Percentiles rank a stretch among this genome's conserved stretches.
These are phyloP conservation scores for Fusarium agapanthi DNA, from an alignment of 2,329 filamentous ascomycete species.

Conservation along the genomic window DNA sequence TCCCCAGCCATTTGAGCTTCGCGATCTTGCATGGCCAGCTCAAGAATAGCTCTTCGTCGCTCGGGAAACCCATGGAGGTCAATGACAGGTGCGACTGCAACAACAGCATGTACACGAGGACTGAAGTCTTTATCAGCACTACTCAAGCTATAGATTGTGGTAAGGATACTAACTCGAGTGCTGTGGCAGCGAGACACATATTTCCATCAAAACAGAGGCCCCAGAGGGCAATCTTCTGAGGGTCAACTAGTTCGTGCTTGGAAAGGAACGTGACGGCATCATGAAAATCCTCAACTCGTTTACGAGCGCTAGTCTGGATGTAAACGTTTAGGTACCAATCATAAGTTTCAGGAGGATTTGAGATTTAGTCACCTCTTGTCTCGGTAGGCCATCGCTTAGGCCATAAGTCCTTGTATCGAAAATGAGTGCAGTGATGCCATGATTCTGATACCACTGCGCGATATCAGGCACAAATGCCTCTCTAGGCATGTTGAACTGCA, in stretches of 20 bases:
- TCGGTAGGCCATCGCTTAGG: background rate
- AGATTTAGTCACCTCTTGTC: background rate
- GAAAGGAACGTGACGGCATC: background rate
- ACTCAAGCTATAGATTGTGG: accelerated
- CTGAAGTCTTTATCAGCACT: background rate
- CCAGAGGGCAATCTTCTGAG: background rate
- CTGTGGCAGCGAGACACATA: background rate
- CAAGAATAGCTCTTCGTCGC: background rate
- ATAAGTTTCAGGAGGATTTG: accelerated
- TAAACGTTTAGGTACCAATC: background rate
- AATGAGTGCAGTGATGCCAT: background rate
- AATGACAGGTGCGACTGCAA: background rate
- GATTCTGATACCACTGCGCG: background rate
- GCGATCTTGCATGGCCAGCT: background rate
- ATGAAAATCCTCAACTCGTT: background rate
- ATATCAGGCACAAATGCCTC: background rate
- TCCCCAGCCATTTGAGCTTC: background rate
- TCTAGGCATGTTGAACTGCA: background rate
- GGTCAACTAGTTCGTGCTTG: background rate
- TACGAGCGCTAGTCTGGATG: background rate
- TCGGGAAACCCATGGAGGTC: background rate
- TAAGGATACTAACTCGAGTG: background rate
- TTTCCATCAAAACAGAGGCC: background rate
- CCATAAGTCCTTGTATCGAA: background rate
- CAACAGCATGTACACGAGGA: background rate